Conservation (phyloP, 2,329 filamentous ascomycete genomes). For the Pezicula neosporulosa region DNA sequence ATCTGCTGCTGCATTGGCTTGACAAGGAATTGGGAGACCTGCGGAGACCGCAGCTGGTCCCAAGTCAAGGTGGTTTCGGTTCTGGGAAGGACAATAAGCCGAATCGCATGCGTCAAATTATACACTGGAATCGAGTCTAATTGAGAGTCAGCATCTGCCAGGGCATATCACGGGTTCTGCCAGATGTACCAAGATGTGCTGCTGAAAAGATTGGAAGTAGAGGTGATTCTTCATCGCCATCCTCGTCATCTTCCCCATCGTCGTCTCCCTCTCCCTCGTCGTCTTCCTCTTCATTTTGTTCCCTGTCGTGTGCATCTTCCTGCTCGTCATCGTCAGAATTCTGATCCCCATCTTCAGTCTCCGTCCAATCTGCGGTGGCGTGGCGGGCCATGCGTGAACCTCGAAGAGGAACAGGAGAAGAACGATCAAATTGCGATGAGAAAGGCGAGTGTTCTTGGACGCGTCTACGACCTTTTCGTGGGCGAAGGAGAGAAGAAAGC, state of each 20-base stretch:
- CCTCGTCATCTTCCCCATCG: constrained; percentile 34
- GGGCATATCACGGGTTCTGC: background rate
- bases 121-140: constrained; percentile 84
- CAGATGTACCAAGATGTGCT: constrained; percentile 63
- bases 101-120: constrained; percentile 84
- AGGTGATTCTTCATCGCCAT: constrained; percentile 39
- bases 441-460: constrained; percentile 26
- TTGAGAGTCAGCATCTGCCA: constrained; percentile 19
- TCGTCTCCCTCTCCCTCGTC: constrained; percentile 37
- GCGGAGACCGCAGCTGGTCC: constrained; percentile 94
- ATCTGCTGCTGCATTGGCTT: constrained; percentile 95
- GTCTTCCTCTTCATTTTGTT: constrained; percentile 28
- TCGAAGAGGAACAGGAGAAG: constrained; percentile 18
- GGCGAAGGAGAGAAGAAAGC: constrained; percentile 33
- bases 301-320: constrained; percentile 17
- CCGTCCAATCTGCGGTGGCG: constrained; percentile 63
- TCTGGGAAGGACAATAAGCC: constrained; percentile 75
- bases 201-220: constrained; percentile 78
- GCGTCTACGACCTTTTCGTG: constrained; percentile 27
- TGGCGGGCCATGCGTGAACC: constrained; percentile 17
- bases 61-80: constrained; percentile 91
- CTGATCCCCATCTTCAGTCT: constrained; percentile 51
- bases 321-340: constrained; percentile 14
- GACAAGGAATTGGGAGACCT: constrained; percentile 91
- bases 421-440: constrained; percentile 25